Evolutionary conservation across 1,139 yeast species (phyloP).

Genomic region (Blastobotrys apis): DNA sequence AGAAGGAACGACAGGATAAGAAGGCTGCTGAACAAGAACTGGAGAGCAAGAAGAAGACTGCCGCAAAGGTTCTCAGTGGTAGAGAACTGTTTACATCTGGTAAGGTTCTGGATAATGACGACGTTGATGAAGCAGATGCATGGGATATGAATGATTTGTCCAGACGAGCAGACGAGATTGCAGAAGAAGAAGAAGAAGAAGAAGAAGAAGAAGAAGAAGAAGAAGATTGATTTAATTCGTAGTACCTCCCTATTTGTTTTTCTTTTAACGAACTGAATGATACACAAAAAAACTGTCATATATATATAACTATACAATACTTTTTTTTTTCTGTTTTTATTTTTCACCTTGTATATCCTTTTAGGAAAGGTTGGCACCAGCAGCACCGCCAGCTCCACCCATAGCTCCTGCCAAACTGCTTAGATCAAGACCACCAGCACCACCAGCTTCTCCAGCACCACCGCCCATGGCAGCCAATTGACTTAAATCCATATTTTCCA

Average conservation of each 20-base stretch:
- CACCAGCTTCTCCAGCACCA: conserved; percentile 30
- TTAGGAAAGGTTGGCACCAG: neutral
- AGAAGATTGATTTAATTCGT: neutral
- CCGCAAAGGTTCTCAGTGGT: conserved; percentile 54
- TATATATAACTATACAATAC: neutral
- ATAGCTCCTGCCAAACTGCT: conserved; percentile 15
- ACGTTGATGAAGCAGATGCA: conserved; percentile 51
- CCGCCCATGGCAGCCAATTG: conserved; percentile 24
- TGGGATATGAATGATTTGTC: conserved; percentile 40
- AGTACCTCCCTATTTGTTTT: no score
- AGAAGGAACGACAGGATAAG: conserved; percentile 62
- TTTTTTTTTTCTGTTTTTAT: neutral
- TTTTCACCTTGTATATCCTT: neutral
- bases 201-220: conserved; percentile 9
- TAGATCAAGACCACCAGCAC: conserved; percentile 29
- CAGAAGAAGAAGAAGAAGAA: conserved; percentile 3
- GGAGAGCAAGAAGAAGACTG: conserved; percentile 47
- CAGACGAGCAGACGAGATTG: conserved; percentile 29
- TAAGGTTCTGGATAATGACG: conserved; percentile 59
- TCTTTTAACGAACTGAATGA: no score
- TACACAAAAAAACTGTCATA: neutral
- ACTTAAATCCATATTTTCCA: conserved; percentile 11
- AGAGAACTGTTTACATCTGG: conserved; percentile 70
- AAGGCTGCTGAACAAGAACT: conserved; percentile 48
- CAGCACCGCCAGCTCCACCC: neutral